phyloP scores from a whole-genome alignment of 805 yeast species.

The Ogataea parapolymorpha region DNA sequence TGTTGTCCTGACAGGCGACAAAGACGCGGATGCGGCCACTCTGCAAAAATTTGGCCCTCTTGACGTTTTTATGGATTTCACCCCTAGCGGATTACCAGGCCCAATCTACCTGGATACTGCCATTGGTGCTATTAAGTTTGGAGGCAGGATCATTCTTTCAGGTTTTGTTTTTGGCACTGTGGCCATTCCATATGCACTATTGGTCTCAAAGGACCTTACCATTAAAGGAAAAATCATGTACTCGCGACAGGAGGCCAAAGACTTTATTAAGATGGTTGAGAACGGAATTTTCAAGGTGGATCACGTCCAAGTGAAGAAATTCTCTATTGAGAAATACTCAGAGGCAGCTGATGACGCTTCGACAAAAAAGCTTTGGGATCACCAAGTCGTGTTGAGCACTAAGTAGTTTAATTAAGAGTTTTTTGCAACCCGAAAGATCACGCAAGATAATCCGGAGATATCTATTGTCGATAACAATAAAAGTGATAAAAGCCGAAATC shows the following conservation, averaged over 20 bases:
- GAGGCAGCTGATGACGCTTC: slow-evolving; percentile 1
- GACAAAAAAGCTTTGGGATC: background rate
- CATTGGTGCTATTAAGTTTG: background rate
- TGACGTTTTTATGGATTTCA: slow-evolving; percentile 6
- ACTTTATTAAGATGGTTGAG: slow-evolving; percentile 5
- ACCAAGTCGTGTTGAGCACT: background rate
- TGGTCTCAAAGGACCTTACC: slow-evolving; percentile 2
- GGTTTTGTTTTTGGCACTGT: slow-evolving; percentile 2
- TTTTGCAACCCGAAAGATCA: no score
- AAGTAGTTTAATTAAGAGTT: no score
- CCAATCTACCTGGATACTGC: background rate
- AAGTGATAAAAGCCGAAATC: no score
- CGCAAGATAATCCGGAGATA: no score
- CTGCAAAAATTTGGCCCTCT: slow-evolving; percentile 1
- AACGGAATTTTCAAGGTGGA: slow-evolving; percentile 5
- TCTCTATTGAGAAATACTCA: slow-evolving; percentile 1
- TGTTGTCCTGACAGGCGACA: slow-evolving; percentile 5
- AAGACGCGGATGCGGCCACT: background rate
- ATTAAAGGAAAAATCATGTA: slow-evolving; percentile 8
- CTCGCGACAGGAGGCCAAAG: slow-evolving; percentile 2
- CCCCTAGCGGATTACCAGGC: background rate
- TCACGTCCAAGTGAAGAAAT: background rate
- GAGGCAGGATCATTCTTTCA: slow-evolving; percentile 4
- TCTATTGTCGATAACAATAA: no score
- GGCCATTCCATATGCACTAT: background rate